phyloP scores from a whole-genome alignment of 768 basidiomycete genomes.

The Boletellus ananas region DNA sequence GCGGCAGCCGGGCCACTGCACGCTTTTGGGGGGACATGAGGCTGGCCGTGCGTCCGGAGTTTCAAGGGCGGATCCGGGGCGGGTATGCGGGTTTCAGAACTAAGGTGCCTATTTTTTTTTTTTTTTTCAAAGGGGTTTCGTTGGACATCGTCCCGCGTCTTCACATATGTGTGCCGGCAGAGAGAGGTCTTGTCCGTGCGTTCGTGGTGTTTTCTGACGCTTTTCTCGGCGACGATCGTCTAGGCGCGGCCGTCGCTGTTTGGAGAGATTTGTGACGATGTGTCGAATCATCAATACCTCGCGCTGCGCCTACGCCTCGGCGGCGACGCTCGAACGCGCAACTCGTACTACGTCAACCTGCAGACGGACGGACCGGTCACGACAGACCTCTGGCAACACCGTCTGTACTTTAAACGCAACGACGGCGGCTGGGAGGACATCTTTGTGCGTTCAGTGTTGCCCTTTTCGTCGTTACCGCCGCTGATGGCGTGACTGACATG shows the following conservation, averaged over 20 bases:
- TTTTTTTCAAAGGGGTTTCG: too few species aligned
- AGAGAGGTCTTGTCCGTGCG: too few species aligned
- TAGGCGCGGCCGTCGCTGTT: constrained; percentile 80
- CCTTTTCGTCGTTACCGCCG: background rate
- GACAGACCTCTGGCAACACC: constrained; percentile 93
- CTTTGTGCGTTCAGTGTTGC: constrained; percentile 48
- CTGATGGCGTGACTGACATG: constrained; percentile 6
- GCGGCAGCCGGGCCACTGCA: constrained; percentile 51
- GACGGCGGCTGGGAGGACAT: constrained; percentile 79
- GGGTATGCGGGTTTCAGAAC: constrained; percentile 93
- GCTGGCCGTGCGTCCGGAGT: constrained; percentile 60
- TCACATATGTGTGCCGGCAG: too few species aligned
- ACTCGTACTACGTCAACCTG: constrained; percentile 90
- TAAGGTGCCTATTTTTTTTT: constrained; percentile 45
- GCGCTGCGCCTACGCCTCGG: constrained; percentile 73
- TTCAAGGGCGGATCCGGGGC: constrained; percentile 65
- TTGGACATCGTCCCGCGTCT: too few species aligned
- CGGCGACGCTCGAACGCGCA: constrained; percentile 72
- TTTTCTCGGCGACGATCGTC: background rate
- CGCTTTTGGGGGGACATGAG: constrained; percentile 82
- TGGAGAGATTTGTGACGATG: constrained; percentile 81
- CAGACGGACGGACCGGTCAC: constrained; percentile 82
- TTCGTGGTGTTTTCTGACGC: too few species aligned
- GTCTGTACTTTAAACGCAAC: constrained; percentile 69
- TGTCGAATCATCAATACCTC: constrained; percentile 76